These are phyloP conservation scores for Plantago rigida DNA, from an alignment of 305 asterid genomes.

Conservation along the genomic window DNA sequence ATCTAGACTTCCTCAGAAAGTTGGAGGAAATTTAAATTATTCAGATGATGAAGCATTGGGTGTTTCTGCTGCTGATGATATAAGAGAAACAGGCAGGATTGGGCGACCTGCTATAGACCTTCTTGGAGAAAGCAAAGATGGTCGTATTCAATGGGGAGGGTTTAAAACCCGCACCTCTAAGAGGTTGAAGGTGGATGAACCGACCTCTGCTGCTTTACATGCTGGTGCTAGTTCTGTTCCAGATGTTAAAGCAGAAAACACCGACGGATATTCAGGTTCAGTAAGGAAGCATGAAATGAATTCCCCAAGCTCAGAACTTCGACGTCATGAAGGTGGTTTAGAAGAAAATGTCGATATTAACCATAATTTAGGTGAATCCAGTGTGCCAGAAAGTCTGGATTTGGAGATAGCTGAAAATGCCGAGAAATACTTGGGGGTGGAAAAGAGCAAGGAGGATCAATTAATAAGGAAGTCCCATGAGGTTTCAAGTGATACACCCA, in stretches of 20 bases:
- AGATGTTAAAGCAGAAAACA: conserved; percentile 36
- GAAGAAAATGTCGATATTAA: conserved; percentile 31
- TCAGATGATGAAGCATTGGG: conserved; percentile 30
- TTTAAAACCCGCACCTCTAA: conserved; percentile 73
- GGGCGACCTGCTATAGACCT: conserved; percentile 41
- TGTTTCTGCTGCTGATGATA: conserved; percentile 35
- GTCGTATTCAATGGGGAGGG: conserved; percentile 84
- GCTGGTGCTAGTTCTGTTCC: conserved; percentile 37
- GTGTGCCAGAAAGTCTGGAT: conserved; percentile 27
- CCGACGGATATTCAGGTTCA: conserved; percentile 30
- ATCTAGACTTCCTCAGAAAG: conserved; percentile 33
- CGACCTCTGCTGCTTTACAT: conserved; percentile 34
- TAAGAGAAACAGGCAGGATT: conserved; percentile 34
- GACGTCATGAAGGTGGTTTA: conserved; percentile 35
- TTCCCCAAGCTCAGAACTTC: conserved; percentile 33
- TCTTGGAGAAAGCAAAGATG: conserved; percentile 63
- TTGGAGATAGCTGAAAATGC: conserved; percentile 29
- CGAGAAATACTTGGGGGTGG: conserved; percentile 27
- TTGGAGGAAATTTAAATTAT: conserved; percentile 22
- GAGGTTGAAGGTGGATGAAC: conserved; percentile 58
- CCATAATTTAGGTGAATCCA: conserved; percentile 28
- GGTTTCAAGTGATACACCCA: conserved; percentile 31
- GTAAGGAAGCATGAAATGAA: conserved; percentile 30
- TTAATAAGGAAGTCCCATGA: conserved; percentile 31
- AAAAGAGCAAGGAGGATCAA: conserved; percentile 29